A percentile compares a stretch with the other conserved stretches of the same genome.
Evolutionary conservation across 306 rosid species (phyloP).

Genomic region (Vigna nakashimae): DNA sequence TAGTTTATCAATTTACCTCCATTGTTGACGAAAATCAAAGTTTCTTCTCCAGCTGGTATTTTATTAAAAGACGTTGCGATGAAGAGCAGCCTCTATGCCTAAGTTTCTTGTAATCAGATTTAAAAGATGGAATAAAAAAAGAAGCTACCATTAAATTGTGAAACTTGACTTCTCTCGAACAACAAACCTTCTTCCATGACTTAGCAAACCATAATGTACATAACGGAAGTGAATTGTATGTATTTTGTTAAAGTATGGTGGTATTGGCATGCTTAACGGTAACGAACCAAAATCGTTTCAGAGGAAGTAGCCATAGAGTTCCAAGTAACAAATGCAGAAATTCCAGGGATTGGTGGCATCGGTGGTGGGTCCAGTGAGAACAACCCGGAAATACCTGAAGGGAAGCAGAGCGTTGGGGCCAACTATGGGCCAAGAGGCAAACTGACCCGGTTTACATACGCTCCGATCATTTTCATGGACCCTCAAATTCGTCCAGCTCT

Average conservation of each 20-base stretch:
- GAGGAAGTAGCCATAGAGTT: slow-evolving; percentile 83
- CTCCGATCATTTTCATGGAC: slow-evolving; percentile 83
- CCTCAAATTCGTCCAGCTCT: slow-evolving; percentile 76
- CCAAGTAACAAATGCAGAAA: slow-evolving; percentile 80
- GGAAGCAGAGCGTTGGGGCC: slow-evolving; percentile 85
- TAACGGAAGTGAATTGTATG: neutral
- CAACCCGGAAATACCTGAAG: slow-evolving; percentile 75
- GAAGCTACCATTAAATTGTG: neutral
- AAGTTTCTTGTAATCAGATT: neutral
- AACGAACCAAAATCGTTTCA: slow-evolving; percentile 40
- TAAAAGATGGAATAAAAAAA: neutral
- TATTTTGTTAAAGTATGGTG: neutral
- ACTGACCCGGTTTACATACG: slow-evolving; percentile 84
- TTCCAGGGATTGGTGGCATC: slow-evolving; percentile 81
- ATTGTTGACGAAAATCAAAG: neutral
- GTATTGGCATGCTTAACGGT: neutral
- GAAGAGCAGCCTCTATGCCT: neutral
- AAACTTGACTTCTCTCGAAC: neutral
- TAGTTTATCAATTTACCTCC: neutral
- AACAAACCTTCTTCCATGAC: slow-evolving; percentile 9
- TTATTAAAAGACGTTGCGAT: too few relatives aligned
- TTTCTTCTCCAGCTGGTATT: too few relatives aligned
- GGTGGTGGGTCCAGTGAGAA: slow-evolving; percentile 68
- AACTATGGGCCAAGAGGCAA: slow-evolving; percentile 85
- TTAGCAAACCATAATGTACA: slow-evolving; percentile 26